Percentiles rank a stretch among this genome's conserved stretches.
Evolutionary conservation across 2,329 filamentous ascomycete genomes (phyloP).

Genomic region (Neonectria coccinea): DNA sequence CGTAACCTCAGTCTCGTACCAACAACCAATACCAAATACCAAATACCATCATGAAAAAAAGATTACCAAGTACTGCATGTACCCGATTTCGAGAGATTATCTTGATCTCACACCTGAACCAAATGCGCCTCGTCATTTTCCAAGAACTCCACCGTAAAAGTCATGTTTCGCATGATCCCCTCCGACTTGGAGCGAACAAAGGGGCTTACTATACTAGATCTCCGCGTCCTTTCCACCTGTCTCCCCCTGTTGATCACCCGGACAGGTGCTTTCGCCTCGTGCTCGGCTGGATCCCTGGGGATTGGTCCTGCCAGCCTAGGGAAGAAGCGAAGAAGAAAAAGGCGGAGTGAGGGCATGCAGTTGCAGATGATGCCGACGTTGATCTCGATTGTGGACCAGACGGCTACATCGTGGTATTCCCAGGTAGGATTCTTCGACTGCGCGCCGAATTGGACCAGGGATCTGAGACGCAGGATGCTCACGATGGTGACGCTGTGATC

Average conservation of each 20-base stretch:
- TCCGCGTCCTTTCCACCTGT: constrained; percentile 30
- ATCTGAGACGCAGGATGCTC: not conserved
- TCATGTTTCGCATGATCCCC: constrained; percentile 49
- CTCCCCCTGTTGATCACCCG: not conserved
- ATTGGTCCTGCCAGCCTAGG: constrained; percentile 40
- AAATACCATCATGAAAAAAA: not conserved
- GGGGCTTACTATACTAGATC: constrained; percentile 37
- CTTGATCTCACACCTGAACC: constrained; percentile 45
- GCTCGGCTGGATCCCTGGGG: not conserved
- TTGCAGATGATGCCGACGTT: constrained; percentile 3
- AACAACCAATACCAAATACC: not conserved
- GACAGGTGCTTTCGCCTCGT: not conserved
- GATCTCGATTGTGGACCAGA: not conserved
- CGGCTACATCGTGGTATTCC: not conserved
- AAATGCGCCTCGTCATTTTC: constrained; percentile 48
- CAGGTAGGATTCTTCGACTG: not conserved
- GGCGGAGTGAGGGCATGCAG: not conserved
- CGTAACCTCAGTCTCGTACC: too few relatives aligned
- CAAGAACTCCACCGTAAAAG: constrained; percentile 50
- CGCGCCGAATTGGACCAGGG: not conserved
- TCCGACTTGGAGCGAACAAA: constrained; percentile 31
- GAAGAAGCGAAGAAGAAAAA: not conserved
- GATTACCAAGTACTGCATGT: not conserved
- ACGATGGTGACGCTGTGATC: not conserved
- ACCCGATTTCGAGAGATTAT: not conserved